Base-by-base conservation (phyloP, 1,139 yeast genomes). In the Blastobotrys buckinghamii region DNA sequence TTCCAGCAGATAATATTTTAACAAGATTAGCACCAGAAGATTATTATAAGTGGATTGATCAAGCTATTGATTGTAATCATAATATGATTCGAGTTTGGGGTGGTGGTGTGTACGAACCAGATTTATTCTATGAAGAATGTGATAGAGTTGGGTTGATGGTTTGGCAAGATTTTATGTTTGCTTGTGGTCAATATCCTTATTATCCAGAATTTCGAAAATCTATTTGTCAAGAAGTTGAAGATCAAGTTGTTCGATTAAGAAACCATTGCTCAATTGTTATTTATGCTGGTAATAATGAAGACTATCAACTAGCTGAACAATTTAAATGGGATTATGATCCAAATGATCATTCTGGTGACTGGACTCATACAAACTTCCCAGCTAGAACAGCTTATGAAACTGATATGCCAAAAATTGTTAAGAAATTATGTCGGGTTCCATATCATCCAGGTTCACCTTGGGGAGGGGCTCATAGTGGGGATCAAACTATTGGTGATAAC, bases 121-220 rank as follows among this genome's bases (percentile, higher is more conserved):
- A 73, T 39, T 49, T 53, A 20, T 72, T 75, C 54, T 75, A 75
- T 54, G 60, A 65, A 33, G 69, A 66, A 52, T 75, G 79, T 59
- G 79, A 75, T 51, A 51, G 67, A 24, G 52, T 64, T 1, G 79
- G 79, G 3, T 53, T 75, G 19, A 44, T 75, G 54, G 71, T 75
- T 8, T 75, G 78, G 77, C 79, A 75, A 47, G 79, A 75, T 57
- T 74, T 75, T 55, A 73, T 75, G 78, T 75, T 75, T 66, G 78
- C 77, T 6, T 75, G 79, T 60, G 79, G 77, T 1, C 72, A 70
- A 43, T 75, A 75, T 50, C 79, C 79, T 2, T 60, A 64, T 49
- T 54, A 62, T 42, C 45, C 52, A 13, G 54, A 52, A 26, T 71
- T 69, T 50, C 54, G 68, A 16, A 58, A 59, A 3, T 57, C 56